A percentile compares a stretch with the other conserved stretches of the same genome.
phyloP scores from a whole-genome alignment of 2,329 filamentous ascomycete species.

The Aspergillus vadensis region DNA sequence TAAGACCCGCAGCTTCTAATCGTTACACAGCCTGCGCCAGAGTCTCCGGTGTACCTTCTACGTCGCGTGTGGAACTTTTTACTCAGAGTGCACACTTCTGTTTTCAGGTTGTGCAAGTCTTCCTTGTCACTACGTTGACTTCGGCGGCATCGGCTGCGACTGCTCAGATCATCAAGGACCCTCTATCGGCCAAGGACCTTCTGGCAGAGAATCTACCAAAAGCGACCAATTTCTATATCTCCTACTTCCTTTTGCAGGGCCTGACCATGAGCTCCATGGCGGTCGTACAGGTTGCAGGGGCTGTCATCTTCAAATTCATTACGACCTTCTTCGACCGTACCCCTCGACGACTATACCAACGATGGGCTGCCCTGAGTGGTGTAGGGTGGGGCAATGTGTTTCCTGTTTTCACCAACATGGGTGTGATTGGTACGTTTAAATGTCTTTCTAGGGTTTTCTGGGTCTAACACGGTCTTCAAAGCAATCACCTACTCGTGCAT shows the following conservation, averaged over 20 bases:
- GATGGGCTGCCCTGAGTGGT: conserved; percentile 73
- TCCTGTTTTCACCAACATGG: conserved; percentile 77
- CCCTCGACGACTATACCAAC: conserved; percentile 73
- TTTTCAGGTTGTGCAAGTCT: conserved; percentile 77
- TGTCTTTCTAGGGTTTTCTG: background rate
- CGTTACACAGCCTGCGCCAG: conserved; percentile 66
- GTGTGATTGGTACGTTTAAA: conserved; percentile 67
- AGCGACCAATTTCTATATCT: conserved; percentile 92
- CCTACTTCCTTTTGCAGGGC: conserved; percentile 92
- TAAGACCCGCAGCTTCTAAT: background rate
- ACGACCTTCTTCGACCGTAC: conserved; percentile 70
- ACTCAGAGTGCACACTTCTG: conserved; percentile 87
- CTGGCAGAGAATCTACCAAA: conserved; percentile 77
- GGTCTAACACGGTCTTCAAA: conserved; percentile 32
- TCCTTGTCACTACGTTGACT: conserved; percentile 80
- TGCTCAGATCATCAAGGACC: conserved; percentile 65
- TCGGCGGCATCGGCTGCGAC: conserved; percentile 76
- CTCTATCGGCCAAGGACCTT: conserved; percentile 63
- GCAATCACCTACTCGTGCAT: conserved; percentile 86
- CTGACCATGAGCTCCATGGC: conserved; percentile 72
- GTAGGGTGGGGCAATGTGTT: conserved; percentile 83
- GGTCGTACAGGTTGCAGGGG: conserved; percentile 71
- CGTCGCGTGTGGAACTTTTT: conserved; percentile 79
- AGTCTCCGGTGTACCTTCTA: conserved; percentile 75
- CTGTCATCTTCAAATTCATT: conserved; percentile 71